Evolutionary conservation across 2,329 filamentous ascomycete genomes (phyloP).

Genomic region (Fusarium sp.): DNA sequence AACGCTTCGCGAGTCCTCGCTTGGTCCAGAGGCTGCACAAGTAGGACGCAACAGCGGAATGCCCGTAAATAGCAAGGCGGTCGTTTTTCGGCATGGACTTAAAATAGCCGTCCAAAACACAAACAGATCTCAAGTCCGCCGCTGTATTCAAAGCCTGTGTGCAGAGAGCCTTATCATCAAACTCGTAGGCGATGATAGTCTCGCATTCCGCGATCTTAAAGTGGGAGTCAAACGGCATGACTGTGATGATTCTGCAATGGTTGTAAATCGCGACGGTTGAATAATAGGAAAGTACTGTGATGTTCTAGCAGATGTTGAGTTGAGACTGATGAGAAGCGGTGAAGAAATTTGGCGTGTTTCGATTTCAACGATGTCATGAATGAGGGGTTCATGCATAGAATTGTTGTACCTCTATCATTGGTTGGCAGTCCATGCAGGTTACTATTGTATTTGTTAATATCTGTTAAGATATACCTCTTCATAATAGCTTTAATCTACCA

Average conservation of each 20-base stretch:
- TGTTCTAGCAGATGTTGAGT: too few relatives aligned
- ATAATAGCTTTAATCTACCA: fast-evolving
- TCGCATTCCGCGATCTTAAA: too few relatives aligned
- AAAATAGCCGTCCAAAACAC: not conserved
- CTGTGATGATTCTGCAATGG: too few relatives aligned
- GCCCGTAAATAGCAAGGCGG: not conserved
- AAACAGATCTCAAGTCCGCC: not conserved
- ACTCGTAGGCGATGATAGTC: not conserved
- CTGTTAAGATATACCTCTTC: not conserved
- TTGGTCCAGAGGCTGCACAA: not conserved
- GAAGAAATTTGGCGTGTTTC: not conserved
- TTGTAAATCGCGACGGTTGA: too few relatives aligned
- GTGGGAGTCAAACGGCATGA: too few relatives aligned
- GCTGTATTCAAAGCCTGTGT: not conserved
- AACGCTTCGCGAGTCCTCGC: not conserved
- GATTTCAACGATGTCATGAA: not conserved
- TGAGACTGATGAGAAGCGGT: not conserved
- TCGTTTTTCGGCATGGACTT: not conserved
- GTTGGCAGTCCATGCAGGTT: not conserved
- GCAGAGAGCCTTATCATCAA: not conserved
- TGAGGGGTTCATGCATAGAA: not conserved
- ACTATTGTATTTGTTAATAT: fast-evolving
- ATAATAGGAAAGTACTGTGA: too few relatives aligned
- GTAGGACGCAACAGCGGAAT: not conserved
- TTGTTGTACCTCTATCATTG: not conserved